phyloP scores from a whole-genome alignment of 2,329 filamentous ascomycete genomes.

The Cytospora piceae region DNA sequence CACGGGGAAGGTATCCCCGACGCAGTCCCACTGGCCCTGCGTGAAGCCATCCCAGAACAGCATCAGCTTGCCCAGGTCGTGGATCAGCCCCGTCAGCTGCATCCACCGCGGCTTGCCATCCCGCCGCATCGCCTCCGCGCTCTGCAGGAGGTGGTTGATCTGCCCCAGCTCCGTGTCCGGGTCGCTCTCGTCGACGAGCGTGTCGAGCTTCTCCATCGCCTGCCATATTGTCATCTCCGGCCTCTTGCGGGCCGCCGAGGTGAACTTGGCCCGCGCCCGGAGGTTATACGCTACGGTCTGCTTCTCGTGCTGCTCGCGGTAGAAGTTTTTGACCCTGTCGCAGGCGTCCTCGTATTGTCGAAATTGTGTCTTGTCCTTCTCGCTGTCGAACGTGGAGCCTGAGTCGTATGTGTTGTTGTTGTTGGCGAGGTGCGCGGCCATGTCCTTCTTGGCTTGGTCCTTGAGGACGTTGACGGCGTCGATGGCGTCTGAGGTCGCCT shows the following conservation, averaged over 20 bases:
- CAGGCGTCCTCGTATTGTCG: slow-evolving; percentile 81
- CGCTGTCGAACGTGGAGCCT: slow-evolving; percentile 37
- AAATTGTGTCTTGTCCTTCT: slow-evolving; percentile 42
- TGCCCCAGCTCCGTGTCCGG: slow-evolving; percentile 86
- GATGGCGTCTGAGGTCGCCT: slow-evolving; percentile 42
- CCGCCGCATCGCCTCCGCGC: slow-evolving; percentile 84
- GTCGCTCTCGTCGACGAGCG: slow-evolving; percentile 87
- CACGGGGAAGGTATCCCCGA: slow-evolving; percentile 83
- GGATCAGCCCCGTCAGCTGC: slow-evolving; percentile 76
- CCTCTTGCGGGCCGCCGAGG: slow-evolving; percentile 61
- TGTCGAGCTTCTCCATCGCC: slow-evolving; percentile 91
- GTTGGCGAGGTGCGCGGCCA: slow-evolving; percentile 11
- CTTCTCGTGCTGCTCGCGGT: slow-evolving; percentile 71
- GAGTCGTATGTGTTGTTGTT: slow-evolving; percentile 29
- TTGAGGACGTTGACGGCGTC: slow-evolving; percentile 41
- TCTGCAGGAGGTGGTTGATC: slow-evolving; percentile 88
- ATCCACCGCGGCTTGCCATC: slow-evolving; percentile 85
- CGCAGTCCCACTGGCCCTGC: slow-evolving; percentile 91
- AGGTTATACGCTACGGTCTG: slow-evolving; percentile 86
- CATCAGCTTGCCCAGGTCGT: slow-evolving; percentile 79
- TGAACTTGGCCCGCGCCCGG: slow-evolving; percentile 72
- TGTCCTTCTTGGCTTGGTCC: slow-evolving; percentile 24
- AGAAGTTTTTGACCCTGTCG: slow-evolving; percentile 85
- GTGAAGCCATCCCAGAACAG: slow-evolving; percentile 72
- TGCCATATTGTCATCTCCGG: slow-evolving; percentile 86